These are phyloP conservation scores for Yamadazyma pseudoaaseri DNA, from an alignment of 1,139 yeast genomes.

Conservation along the genomic window DNA sequence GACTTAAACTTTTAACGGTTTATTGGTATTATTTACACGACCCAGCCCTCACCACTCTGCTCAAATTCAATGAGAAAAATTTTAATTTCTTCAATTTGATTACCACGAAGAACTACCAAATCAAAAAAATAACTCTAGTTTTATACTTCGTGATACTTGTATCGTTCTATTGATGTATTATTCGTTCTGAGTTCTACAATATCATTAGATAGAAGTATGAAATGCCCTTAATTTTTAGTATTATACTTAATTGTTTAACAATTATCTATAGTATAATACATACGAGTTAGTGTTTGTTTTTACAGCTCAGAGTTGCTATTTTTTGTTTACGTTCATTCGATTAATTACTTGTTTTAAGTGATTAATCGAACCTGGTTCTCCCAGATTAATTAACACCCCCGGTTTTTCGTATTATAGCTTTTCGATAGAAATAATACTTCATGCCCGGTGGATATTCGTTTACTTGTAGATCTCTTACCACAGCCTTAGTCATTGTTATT, in stretches of 20 bases:
- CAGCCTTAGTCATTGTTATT: background rate
- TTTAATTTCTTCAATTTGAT: constrained; percentile 34
- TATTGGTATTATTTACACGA: constrained; percentile 1
- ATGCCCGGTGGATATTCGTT: constrained; percentile 49
- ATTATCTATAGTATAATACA: constrained; percentile 15
- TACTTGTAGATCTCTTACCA: background rate
- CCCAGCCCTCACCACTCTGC: background rate
- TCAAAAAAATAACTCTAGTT: constrained; percentile 27
- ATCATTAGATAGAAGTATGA: constrained; percentile 10
- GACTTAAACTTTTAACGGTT: too few relatives aligned
- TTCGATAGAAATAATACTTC: constrained; percentile 47
- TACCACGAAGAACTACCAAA: constrained; percentile 42
- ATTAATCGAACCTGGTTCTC: constrained; percentile 27
- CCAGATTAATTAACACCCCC: constrained; percentile 39
- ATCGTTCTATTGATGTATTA: constrained; percentile 11
- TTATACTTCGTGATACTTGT: constrained; percentile 12
- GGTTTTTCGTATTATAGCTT: constrained; percentile 50
- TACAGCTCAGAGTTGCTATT: constrained; percentile 17
- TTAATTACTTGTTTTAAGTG: constrained; percentile 26
- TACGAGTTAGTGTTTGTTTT: constrained; percentile 25
- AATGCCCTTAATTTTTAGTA: constrained; percentile 14
- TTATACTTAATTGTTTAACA: constrained; percentile 13
- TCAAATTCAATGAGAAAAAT: constrained; percentile 3
- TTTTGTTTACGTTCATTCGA: constrained; percentile 16
- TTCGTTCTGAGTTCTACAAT: constrained; percentile 21